Percentiles rank a stretch among this genome's conserved stretches.
These are phyloP conservation scores for Plectosphaerella cucumerina DNA, from an alignment of 2,329 filamentous ascomycete species.

Conservation along the genomic window DNA sequence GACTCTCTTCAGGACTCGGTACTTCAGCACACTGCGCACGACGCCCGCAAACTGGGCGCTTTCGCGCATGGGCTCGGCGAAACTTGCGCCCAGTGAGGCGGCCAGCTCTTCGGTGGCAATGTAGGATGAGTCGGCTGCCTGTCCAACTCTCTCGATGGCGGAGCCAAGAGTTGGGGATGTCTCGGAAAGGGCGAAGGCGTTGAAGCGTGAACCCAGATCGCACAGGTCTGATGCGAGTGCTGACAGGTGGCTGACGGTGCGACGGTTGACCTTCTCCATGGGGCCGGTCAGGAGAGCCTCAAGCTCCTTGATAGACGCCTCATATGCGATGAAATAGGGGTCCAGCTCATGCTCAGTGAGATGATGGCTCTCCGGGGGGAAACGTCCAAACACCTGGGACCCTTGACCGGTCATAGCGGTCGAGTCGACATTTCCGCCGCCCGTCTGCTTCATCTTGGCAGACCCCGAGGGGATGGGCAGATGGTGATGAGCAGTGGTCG, in stretches of 20 bases:
- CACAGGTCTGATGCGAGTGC: conserved; percentile 82
- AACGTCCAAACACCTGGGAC: conserved; percentile 67
- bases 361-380: conserved; percentile 72
- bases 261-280: conserved; percentile 94
- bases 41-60: conserved; percentile 96
- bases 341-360: conserved; percentile 88
- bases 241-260: conserved; percentile 80
- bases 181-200: conserved; percentile 93
- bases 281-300: conserved; percentile 84
- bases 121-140: conserved; percentile 93
- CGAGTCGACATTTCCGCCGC: conserved; percentile 23
- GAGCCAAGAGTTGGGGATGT: conserved; percentile 82
- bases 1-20: conserved; percentile 87
- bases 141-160: conserved; percentile 90
- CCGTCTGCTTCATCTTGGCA: conserved; percentile 70
- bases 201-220: conserved; percentile 92
- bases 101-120: conserved; percentile 92
- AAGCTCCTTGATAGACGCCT: conserved; percentile 85
- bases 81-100: conserved; percentile 81
- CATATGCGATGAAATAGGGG: conserved; percentile 92
- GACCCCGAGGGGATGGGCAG: conserved; percentile 82
- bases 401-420: conserved; percentile 32
- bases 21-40: conserved; percentile 82
- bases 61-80: conserved; percentile 96
- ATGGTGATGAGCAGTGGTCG: conserved; percentile 78